phyloP scores from a whole-genome alignment of 1,284 basidiomycete species.

The Ustilago lituana region DNA sequence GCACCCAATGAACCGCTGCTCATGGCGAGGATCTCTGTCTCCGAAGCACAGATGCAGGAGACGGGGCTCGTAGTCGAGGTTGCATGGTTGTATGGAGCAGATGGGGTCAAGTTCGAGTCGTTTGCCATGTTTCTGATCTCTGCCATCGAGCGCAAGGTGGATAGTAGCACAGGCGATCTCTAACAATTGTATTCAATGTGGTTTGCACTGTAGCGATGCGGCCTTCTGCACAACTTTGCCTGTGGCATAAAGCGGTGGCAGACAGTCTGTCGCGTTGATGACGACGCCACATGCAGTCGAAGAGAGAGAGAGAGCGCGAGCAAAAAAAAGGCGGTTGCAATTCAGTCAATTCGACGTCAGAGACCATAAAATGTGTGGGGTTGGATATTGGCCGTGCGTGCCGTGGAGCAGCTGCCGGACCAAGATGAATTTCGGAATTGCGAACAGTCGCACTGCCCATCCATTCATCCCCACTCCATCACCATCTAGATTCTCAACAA shows the following conservation, averaged over 20 bases:
- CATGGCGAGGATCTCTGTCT: constrained; percentile 10
- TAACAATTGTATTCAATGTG: too few relatives aligned
- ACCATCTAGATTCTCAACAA: background rate
- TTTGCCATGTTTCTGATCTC: constrained; percentile 40
- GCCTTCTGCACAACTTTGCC: too few relatives aligned
- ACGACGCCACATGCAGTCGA: constrained; percentile 1
- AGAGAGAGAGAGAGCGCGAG: too few relatives aligned
- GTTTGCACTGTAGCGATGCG: too few relatives aligned
- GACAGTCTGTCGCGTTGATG: constrained; percentile 13
- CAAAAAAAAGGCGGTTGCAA: too few relatives aligned
- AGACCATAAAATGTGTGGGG: background rate
- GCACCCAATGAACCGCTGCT: constrained; percentile 5
- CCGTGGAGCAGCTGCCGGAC: too few relatives aligned
- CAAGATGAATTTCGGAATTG: too few relatives aligned
- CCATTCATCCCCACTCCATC: background rate
- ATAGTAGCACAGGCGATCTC: background rate
- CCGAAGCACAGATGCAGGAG: constrained; percentile 1
- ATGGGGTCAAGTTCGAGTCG: constrained; percentile 32
- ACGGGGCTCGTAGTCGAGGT: constrained; percentile 22
- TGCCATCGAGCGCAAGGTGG: constrained; percentile 12
- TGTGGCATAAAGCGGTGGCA: too few relatives aligned
- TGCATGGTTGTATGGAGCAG: constrained; percentile 28
- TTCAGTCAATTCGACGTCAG: too few relatives aligned
- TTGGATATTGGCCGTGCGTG: constrained; percentile 2
- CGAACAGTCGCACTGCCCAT: background rate